Base-by-base conservation (phyloP, 1,284 basidiomycete genomes). In the Cutaneotrichosporon sp. region DNA sequence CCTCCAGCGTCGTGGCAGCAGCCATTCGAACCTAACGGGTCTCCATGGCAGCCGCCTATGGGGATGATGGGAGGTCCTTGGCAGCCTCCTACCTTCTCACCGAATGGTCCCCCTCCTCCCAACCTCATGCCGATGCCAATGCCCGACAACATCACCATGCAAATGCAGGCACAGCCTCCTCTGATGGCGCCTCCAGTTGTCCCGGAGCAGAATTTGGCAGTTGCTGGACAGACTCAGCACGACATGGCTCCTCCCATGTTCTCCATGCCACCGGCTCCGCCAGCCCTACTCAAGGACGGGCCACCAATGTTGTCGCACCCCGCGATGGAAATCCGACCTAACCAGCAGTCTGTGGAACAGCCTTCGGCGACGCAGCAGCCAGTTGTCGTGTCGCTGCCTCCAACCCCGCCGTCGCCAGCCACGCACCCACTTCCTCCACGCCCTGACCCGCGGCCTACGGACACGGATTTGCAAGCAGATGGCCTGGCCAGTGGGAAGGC, bases 341-440 rank as follows among this genome's bases (percentile, higher is more conserved):
- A n/a, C 18, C 42, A 46, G 18, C 42, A 18, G 18, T 5, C 18
- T n/a, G 42, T 46, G 6, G 18, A 7, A 5, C 42, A 18, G 16
- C 42, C 18, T 4, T n/a, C 42, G 18, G 42, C 5, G 18, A 18
- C 42, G 4, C 42, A n/a, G 42, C 42, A 18, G 18, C 42, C 42
- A 21, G 42, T 6, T 46, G 18, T 14, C 16, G 31, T 13, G 8
- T 16, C 51, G 10, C 5, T 31, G 4, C 51, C 51, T 34, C 30
- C 16, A 2, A 53, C 51, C 8, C 51, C 51, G 5, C 31, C 51
- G 16, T 53, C 51, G 6, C 51, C 51, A 5, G 51, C 30, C 14
- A 34, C 13, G 5, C 51, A 53, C 18, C 51, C 51, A 2, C 51
- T 53, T 18, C 51, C 51, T n/a, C 51, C 51, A 14, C 51, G 51